Evolutionary conservation across 108 stramenopile species (phyloP), one percentile per base, ranked within the genome.

Genomic region (Aurantiochytrium sp.): DNA sequence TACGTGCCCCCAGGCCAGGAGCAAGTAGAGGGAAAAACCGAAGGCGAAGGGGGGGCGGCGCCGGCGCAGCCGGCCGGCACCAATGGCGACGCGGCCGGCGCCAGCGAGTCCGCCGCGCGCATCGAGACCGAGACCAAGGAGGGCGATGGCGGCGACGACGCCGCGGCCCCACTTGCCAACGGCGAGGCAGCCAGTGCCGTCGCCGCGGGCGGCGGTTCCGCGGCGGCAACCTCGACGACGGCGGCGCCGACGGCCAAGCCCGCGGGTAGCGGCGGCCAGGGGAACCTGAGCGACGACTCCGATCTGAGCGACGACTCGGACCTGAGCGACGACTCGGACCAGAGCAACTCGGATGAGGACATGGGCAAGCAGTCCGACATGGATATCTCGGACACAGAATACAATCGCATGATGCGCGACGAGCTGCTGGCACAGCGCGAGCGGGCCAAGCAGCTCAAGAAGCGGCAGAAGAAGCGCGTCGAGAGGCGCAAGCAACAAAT

Each of bases 281-380:
- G n/a, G n/a, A n/a, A n/a, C n/a, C n/a, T n/a, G n/a, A n/a, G n/a
- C n/a, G n/a, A n/a, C n/a, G n/a, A n/a, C n/a, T n/a, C n/a, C n/a
- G n/a, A n/a, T n/a, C n/a, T n/a, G n/a, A n/a, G 15, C 22, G 24
- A 65, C 59, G 59, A 24, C 59, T 8, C 50, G 15, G 50, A 48
- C 45, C 42, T 48, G 21, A 81, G 73, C 3, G 73, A 81, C 24
- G 73, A 81, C 30, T 81, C 73, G 59, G 59, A 65, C 59, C n/a
- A 17, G 27, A 32, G 32, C 34, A 10, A 30, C 59, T 30, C 27
- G 15, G 59, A 65, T 65, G 59, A 65, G 59, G 59, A 34, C 59
- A n/a, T 34, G 15, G 59, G 32, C 19, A 34, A 65, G 24, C 27
- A 6, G 27, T 12, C 50, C 73, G 73, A 48, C 73, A 6, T 30